Base-by-base conservation (phyloP, 805 yeast genomes). In the Saturnispora dispora region DNA sequence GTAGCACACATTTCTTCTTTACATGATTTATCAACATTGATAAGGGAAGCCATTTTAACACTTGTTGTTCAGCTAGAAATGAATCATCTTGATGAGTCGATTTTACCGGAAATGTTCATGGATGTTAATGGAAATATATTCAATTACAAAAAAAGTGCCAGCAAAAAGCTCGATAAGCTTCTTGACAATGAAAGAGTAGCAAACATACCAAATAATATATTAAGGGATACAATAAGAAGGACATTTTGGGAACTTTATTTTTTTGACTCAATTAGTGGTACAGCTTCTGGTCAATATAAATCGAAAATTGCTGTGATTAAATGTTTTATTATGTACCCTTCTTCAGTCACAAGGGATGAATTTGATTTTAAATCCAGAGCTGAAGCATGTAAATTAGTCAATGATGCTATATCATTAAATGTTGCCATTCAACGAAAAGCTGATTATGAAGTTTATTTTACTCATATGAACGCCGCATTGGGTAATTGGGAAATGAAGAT, bases 161-260 rank as follows among this genome's bases (percentile, higher is more conserved):
- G 23, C 18, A 20, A 37, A 9, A 37, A 17, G 2, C 41, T 37
- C 8, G 17, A 37, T 37, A 37, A 37, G 13, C 13, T 37, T n/a
- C 15, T 37, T 13, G 13, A 20, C 11, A 37, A 18, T 37, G 41
- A 37, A 23, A 53, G 70, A 45, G 54, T 60, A 2, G 28, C 46
- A 2, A 51, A 51, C 15, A 54, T 64, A 3, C 62, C 67, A 0
- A 49, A 53, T 20, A 45, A 51, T 5, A 57, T 64, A 8, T 43
- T 65, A 9, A 58, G 58, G 35, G 71, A 71, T 52, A 59, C 67
- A 40, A 72, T 72, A 5, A 66, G 81, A 50, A 64, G 78, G 52
- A 67, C 75, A 10, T 71, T 75, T 53, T 77, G 81, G 81, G 82
- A 77, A 51, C 58, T 75, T 5, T 72, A 73, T 57, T 77, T 75